These are phyloP conservation scores for Dujonia santamariae DNA, from an alignment of 1,139 yeast genomes.

Conservation along the genomic window DNA sequence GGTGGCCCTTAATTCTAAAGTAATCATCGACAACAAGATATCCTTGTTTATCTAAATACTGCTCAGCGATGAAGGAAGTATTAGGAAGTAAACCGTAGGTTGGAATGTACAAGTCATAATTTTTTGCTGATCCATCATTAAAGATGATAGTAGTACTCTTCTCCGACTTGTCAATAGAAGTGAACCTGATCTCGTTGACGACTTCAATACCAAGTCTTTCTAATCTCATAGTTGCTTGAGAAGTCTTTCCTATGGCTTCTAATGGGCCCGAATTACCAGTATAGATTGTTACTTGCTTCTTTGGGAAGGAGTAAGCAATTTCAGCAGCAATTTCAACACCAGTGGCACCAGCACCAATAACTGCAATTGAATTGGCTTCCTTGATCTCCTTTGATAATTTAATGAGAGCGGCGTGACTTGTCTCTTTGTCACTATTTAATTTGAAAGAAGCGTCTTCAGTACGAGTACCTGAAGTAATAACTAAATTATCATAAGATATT, in stretches of 20 bases:
- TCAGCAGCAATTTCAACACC: conserved; percentile 42
- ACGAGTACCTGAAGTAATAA: conserved; percentile 32
- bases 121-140: conserved; percentile 14
- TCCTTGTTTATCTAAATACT: conserved; percentile 17
- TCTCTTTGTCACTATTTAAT: conserved; percentile 17
- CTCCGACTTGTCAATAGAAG: conserved; percentile 3
- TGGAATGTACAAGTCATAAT: conserved; percentile 27
- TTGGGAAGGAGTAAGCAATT: conserved; percentile 19
- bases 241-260: conserved; percentile 12
- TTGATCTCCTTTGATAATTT: conserved; percentile 15
- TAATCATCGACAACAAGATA: conserved; percentile 23
- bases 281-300: conserved; percentile 23
- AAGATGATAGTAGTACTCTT: conserved; percentile 10
- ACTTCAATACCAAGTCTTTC: conserved; percentile 22
- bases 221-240: conserved; percentile 19
- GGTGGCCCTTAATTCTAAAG: conserved; percentile 20
- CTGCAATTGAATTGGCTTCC: conserved; percentile 23
- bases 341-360: conserved; percentile 39
- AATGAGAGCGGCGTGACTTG: conserved; percentile 15
- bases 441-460: conserved; percentile 23
- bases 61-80: conserved; percentile 19
- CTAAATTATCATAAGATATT: conserved; percentile 25
- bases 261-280: conserved; percentile 27
- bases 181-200: conserved; percentile 17
- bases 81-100: conserved; percentile 21